Percentiles rank a stretch among this genome's conserved stretches.
Conservation (phyloP, 2,329 filamentous ascomycete genomes). For the Monosporascus sp. region DNA sequence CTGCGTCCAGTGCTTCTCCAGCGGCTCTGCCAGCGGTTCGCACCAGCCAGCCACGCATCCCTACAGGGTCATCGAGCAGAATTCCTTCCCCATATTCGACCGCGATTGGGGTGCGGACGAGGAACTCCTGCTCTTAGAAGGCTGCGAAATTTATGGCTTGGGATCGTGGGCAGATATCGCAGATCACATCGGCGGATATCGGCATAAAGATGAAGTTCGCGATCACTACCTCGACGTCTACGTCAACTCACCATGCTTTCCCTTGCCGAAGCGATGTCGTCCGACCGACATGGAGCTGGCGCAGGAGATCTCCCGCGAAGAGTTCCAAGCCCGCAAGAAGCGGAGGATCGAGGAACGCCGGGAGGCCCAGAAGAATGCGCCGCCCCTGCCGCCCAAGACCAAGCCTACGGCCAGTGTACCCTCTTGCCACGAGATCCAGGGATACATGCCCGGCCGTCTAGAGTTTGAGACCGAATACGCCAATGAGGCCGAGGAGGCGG, state of each 20-base stretch:
- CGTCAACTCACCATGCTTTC: slow-evolving; percentile 76
- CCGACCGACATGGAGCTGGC: slow-evolving; percentile 75
- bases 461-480: slow-evolving; percentile 98
- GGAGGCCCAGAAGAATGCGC: slow-evolving; percentile 77
- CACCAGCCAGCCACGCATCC: slow-evolving; percentile 84
- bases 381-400: slow-evolving; percentile 81
- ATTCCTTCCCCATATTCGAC: slow-evolving; percentile 95
- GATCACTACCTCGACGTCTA: slow-evolving; percentile 91
- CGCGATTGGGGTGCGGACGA: slow-evolving; percentile 96
- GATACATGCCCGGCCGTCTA: slow-evolving; percentile 94
- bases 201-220: slow-evolving; percentile 89
- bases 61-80: slow-evolving; percentile 94
- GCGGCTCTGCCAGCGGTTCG: slow-evolving; percentile 71
- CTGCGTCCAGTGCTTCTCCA: slow-evolving; percentile 89
- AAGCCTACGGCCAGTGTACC: slow-evolving; percentile 95
- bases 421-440: slow-evolving; percentile 94
- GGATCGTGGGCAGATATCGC: slow-evolving; percentile 98
- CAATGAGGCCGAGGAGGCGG: slow-evolving; percentile 96
- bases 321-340: slow-evolving; percentile 92
- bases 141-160: slow-evolving; percentile 90
- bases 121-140: slow-evolving; percentile 87
- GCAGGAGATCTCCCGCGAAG: slow-evolving; percentile 77
- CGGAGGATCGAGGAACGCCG: slow-evolving; percentile 86
- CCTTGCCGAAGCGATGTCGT: slow-evolving; percentile 79
- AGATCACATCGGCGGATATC: slow-evolving; percentile 93